Conservation (phyloP, 148 eudicot species). For the Limonium bicolor region DNA sequence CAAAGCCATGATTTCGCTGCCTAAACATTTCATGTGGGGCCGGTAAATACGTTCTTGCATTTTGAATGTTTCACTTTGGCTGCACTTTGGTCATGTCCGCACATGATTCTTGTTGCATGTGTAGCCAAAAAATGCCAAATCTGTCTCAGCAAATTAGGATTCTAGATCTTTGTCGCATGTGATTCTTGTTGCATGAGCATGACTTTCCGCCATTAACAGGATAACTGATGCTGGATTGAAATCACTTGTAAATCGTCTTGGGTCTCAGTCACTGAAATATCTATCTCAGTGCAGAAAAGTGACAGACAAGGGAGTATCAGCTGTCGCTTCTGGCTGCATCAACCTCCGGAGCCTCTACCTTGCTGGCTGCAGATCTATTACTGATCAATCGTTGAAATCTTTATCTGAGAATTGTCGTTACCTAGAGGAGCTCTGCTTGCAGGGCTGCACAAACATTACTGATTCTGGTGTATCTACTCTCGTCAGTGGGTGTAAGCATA, state of each 20-base stretch:
- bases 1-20: too few species aligned
- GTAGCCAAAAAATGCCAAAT: too few species aligned
- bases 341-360: conserved; percentile 65
- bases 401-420: conserved; percentile 54
- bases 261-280: conserved; percentile 52
- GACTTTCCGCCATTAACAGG: conserved; percentile 28
- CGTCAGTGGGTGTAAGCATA: conserved; percentile 48
- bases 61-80: too few species aligned
- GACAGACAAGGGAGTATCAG: conserved; percentile 60
- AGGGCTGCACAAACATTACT: conserved; percentile 66
- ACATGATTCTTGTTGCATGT: too few species aligned
- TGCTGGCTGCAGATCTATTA: conserved; percentile 62
- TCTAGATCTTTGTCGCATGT: too few species aligned
- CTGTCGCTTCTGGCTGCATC: conserved; percentile 62
- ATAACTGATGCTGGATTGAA: conserved; percentile 64
- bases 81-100: too few species aligned
- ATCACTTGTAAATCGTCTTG: conserved; percentile 53
- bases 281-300: conserved; percentile 76
- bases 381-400: conserved; percentile 35
- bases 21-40: too few species aligned
- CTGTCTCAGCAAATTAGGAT: too few species aligned
- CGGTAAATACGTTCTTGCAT: too few species aligned
- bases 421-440: conserved; percentile 50
- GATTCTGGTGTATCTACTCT: conserved; percentile 56
- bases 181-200: too few species aligned